Percentiles rank a stretch among this genome's conserved stretches.
Evolutionary conservation across 2,329 filamentous ascomycete genomes (phyloP).

Genomic region (Fusarium tanahbumbuense): DNA sequence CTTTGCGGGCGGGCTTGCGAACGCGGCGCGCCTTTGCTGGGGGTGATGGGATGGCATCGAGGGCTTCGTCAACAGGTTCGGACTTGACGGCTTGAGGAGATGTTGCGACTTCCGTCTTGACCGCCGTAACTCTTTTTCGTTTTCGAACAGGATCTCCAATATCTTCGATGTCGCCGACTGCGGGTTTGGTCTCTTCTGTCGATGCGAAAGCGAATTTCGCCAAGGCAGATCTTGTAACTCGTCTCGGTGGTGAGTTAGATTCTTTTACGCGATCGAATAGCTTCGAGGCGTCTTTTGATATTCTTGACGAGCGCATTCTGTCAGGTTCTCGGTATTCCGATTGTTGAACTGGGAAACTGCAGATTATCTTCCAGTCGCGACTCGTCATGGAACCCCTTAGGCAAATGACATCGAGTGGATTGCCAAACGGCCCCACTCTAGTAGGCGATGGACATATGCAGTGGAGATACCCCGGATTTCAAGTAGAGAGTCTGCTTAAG

Average conservation of each 20-base stretch:
- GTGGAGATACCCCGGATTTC: constrained; percentile 35
- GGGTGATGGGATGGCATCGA: constrained; percentile 42
- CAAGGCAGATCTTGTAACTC: constrained; percentile 62
- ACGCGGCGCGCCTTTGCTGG: constrained; percentile 47
- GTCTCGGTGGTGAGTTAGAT: constrained; percentile 52
- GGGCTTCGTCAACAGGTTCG: constrained; percentile 51
- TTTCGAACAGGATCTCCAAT: constrained; percentile 50
- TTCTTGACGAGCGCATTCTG: constrained; percentile 67
- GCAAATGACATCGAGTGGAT: constrained; percentile 16
- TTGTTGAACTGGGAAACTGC: background rate
- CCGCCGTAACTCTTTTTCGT: constrained; percentile 44
- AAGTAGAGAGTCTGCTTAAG: constrained; percentile 8
- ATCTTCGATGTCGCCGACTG: constrained; percentile 68
- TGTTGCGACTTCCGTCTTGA: constrained; percentile 25
- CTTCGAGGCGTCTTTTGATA: constrained; percentile 69
- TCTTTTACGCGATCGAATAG: constrained; percentile 57
- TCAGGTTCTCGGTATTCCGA: background rate
- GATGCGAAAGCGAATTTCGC: constrained; percentile 59
- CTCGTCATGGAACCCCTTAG: constrained; percentile 18
- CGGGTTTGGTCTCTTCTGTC: constrained; percentile 39
- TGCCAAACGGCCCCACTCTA: constrained; percentile 25
- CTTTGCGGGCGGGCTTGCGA: constrained; percentile 61
- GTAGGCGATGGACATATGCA: constrained; percentile 1
- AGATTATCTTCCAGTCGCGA: constrained; percentile 15
- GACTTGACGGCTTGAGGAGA: constrained; percentile 52